Percentiles rank a stretch among this genome's conserved stretches.
Evolutionary conservation across 495 filamentous ascomycete species (phyloP).

Genomic region (Cercophora scortea): DNA sequence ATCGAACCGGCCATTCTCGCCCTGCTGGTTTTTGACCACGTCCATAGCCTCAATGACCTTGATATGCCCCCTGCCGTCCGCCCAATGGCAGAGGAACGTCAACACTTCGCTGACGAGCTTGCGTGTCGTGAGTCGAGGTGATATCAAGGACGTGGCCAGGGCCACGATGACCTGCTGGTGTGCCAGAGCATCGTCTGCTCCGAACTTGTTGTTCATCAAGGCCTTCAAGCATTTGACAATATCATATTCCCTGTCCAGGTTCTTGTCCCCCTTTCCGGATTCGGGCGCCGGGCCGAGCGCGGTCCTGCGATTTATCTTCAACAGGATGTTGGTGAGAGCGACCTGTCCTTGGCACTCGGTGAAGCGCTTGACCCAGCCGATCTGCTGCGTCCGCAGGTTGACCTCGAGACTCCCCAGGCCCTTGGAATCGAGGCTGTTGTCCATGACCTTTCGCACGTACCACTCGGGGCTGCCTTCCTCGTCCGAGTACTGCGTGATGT

Average conservation of each 20-base stretch:
- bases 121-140: constrained; percentile 80
- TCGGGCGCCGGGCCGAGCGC: constrained; percentile 64
- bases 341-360: constrained; percentile 97
- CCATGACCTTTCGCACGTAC: constrained; percentile 97
- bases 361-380: constrained; percentile 94
- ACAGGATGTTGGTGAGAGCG: constrained; percentile 85
- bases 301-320: constrained; percentile 85
- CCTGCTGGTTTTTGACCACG: constrained; percentile 78
- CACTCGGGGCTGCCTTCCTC: constrained; percentile 96
- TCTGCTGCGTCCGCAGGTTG: constrained; percentile 90
- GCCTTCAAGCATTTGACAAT: constrained; percentile 97
- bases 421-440: constrained; percentile 86
- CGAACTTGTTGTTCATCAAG: constrained; percentile 98
- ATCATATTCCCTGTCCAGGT: constrained; percentile 92
- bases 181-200: constrained; percentile 89
- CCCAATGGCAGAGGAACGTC: constrained; percentile 95
- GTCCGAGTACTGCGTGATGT: constrained; percentile 65
- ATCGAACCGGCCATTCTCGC: constrained; percentile 94
- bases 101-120: constrained; percentile 95
- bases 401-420: constrained; percentile 87
- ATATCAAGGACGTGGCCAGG: constrained; percentile 78
- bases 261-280: constrained; percentile 66
- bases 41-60: constrained; percentile 94
- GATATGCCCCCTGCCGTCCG: constrained; percentile 82
- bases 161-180: constrained; percentile 88